phyloP scores from a whole-genome alignment of 768 basidiomycete genomes.

The Bullera alba region DNA sequence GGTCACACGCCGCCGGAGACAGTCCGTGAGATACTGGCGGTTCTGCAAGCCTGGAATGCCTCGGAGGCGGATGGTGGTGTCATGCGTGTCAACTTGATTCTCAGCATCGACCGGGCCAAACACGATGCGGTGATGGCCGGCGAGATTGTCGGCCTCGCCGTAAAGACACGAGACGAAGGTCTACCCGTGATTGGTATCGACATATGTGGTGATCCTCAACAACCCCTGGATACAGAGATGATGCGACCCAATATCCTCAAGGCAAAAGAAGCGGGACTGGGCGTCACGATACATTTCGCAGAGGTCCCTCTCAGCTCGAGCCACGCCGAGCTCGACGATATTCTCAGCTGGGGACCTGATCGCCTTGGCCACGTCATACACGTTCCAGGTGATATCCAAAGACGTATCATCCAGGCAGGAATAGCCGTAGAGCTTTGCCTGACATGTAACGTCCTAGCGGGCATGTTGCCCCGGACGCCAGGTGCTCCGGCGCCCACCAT shows the following conservation, averaged over 20 bases:
- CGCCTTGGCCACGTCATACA: conserved; percentile 17
- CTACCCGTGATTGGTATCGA: conserved; percentile 16
- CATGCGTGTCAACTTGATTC: conserved; percentile 11
- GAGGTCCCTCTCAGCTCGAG: conserved; percentile 6
- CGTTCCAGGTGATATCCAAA: conserved; percentile 5
- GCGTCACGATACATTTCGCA: conserved; percentile 13
- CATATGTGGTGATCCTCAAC: conserved; percentile 10
- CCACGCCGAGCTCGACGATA: conserved; percentile 1
- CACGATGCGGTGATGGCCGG: conserved; percentile 4
- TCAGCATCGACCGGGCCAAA: conserved; percentile 11
- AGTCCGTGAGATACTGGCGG: conserved; percentile 5
- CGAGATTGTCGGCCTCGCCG: conserved; percentile 11
- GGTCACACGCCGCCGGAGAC: conserved; percentile 1
- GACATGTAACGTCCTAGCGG: conserved; percentile 17
- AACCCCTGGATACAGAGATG: not conserved
- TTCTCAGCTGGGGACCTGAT: conserved; percentile 9
- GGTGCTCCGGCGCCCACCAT: not conserved
- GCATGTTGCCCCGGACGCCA: conserved; percentile 22
- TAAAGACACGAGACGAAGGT: conserved; percentile 7
- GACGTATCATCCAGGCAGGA: conserved; percentile 1
- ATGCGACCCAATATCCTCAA: conserved; percentile 3
- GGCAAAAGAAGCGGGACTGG: conserved; percentile 2
- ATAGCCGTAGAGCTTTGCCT: conserved; percentile 16
- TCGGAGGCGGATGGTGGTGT: not conserved
- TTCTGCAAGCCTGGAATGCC: conserved; percentile 14